Base-by-base conservation (phyloP, 371 early-diverging fungal genomes). In the Syncephalastrum contaminatum region DNA sequence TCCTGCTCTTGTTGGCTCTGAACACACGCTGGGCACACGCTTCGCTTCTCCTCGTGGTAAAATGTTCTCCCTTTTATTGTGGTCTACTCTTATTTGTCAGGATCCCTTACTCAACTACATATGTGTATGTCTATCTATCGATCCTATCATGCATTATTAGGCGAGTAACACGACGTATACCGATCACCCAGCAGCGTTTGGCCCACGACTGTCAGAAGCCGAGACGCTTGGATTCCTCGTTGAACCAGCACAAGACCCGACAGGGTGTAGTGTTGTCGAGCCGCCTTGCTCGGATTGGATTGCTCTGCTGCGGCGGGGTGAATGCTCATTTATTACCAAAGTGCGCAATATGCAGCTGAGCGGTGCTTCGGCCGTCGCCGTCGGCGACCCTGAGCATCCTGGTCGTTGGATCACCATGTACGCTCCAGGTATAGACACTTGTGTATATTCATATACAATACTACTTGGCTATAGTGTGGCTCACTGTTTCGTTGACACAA, bases 331-430 rank as follows among this genome's bases (percentile, higher is more conserved):
- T 68, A 80, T 88, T 40, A 88, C 90, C 4, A 95, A 95, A 66
- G 88, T 95, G 15, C 81, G 94, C 45, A 85, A 85, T 50, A 92
- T 95, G 94, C 94, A 96, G 73, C 65, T 60, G 18, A 82, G 87
- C 24, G 95, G 96, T 21, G 94, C 93, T 0, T 73, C 76, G n/a
- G 95, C 90, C 2, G 93, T 96, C 8, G 81, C 92, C 13, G 91
- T 96, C 4, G 96, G 96, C 21, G 94, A 94, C 70, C 82, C 86
- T 48, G 80, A 82, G 47, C 71, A 76, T 48, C 73, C 80, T 47
- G 61, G 62, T 12, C 80, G 83, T 45, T 86, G 92, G 58, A 81
- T 95, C 54, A 93, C 94, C 55, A 95, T 95, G 96, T 94, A 89
- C 72, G 87, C 94, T 20, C 81, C 86, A 48, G 85, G 88, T 84